A percentile compares a stretch with the other conserved stretches of the same genome.
Conservation (phyloP, 2,329 filamentous ascomycete genomes). For the Exophiala mesophila region DNA sequence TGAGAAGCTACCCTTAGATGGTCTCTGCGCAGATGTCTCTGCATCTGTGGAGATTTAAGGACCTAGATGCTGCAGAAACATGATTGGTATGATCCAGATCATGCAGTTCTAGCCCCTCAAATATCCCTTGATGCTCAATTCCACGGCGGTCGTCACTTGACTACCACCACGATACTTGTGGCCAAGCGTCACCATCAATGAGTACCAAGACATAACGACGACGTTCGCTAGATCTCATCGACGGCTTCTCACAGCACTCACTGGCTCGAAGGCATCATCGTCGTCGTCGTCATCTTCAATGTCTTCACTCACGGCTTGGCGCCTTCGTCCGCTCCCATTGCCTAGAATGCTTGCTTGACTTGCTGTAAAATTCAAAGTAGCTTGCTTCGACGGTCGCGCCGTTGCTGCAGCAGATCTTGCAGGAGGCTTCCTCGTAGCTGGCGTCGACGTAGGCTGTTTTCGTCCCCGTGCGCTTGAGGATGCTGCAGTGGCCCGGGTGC, state of each 20-base stretch:
- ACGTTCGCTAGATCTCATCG: no score
- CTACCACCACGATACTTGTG: no score
- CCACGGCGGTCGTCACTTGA: no score
- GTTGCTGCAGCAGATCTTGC: constrained; percentile 26
- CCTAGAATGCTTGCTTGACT: constrained; percentile 32
- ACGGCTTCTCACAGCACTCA: constrained; percentile 24
- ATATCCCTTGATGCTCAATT: no score
- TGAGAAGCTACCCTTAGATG: no score
- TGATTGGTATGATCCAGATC: no score
- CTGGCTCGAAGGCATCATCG: constrained; percentile 45
- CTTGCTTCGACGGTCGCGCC: constrained; percentile 28
- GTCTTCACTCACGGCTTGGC: constrained; percentile 28
- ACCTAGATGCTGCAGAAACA: no score
- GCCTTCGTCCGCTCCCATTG: constrained; percentile 28
- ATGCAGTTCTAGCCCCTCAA: no score
- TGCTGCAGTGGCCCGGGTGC: constrained; percentile 6
- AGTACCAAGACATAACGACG: no score
- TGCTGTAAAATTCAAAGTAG: constrained; percentile 39
- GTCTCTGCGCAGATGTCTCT: no score
- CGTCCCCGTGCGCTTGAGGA: constrained; percentile 3
- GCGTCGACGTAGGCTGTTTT: constrained; percentile 18
- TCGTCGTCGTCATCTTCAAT: constrained; percentile 28
- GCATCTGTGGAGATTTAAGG: no score
- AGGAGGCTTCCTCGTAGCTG: constrained; percentile 35
- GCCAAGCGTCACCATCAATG: no score